Percentiles rank a stretch among this genome's conserved stretches.
Conservation (phyloP, 768 basidiomycete species). For the Phallus indusiatus region DNA sequence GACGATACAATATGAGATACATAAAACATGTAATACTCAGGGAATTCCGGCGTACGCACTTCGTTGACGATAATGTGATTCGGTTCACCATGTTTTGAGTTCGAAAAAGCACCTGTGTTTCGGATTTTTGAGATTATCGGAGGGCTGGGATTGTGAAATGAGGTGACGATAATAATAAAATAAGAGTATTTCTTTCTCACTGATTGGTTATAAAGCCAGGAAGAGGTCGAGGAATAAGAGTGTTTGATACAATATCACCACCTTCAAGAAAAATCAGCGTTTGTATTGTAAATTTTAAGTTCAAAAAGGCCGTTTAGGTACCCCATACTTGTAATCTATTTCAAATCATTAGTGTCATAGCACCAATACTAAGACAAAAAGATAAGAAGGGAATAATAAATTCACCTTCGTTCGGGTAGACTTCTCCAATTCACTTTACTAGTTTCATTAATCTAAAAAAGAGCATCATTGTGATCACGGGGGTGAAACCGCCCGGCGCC, state of each 20-base stretch:
- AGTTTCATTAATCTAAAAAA: conserved; percentile 71
- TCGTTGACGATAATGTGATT: conserved; percentile 92
- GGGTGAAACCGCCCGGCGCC: neutral
- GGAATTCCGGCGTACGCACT: conserved; percentile 27
- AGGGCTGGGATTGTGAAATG: conserved; percentile 44
- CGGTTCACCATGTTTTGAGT: conserved; percentile 54
- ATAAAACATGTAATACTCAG: neutral
- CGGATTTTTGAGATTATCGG: conserved; percentile 64
- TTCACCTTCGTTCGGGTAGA: conserved; percentile 59
- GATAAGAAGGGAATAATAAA: conserved; percentile 12
- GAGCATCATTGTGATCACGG: neutral
- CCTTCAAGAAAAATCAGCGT: conserved; percentile 29
- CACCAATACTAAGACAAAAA: no score
- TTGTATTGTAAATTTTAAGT: neutral
- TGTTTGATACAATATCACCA: conserved; percentile 64
- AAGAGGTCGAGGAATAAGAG: conserved; percentile 58
- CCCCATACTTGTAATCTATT: conserved; percentile 70
- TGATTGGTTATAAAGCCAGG: conserved; percentile 61
- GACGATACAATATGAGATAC: conserved; percentile 7
- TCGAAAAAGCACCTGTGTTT: conserved; percentile 51
- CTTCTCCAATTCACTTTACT: conserved; percentile 80
- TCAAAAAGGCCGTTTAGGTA: conserved; percentile 21
- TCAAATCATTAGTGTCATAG: neutral
- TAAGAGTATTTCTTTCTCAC: conserved; percentile 34
- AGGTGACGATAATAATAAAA: no score